A percentile compares a stretch with the other conserved stretches of the same genome.
phyloP scores from a whole-genome alignment of 768 basidiomycete species.

The Leucosporidium creatinivorum region DNA sequence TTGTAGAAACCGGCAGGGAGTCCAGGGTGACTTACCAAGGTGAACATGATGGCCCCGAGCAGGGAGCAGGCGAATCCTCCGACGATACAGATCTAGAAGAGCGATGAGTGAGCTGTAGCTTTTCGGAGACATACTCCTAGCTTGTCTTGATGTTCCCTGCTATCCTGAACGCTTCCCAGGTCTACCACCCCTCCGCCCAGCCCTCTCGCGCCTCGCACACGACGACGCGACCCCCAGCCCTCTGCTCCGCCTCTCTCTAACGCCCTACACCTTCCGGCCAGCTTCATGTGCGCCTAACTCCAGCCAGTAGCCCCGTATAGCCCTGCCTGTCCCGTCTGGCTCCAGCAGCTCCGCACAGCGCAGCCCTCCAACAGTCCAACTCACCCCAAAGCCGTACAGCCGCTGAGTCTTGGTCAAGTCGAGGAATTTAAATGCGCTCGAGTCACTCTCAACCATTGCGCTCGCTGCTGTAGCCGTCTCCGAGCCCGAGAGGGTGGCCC shows the following conservation, averaged over 20 bases:
- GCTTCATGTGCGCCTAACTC: no score
- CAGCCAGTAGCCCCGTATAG: no score
- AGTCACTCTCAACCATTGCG: constrained; percentile 7
- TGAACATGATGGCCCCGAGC: constrained; percentile 28
- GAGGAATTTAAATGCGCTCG: constrained; percentile 27
- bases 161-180: background rate
- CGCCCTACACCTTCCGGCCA: background rate
- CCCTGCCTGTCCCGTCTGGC: no score
- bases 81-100: constrained; percentile 5
- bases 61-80: constrained; percentile 23
- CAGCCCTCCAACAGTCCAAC: no score
- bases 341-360: no score
- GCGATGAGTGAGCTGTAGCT: background rate
- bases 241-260: no score
- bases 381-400: constrained; percentile 25
- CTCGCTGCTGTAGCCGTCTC: constrained; percentile 13
- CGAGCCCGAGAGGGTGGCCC: constrained; percentile 12
- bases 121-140: background rate
- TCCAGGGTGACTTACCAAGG: background rate
- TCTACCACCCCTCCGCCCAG: background rate
- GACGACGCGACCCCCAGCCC: background rate
- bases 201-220: background rate
- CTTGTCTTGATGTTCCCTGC: background rate
- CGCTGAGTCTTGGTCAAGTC: constrained; percentile 23
- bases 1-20: no score